Evolutionary conservation across 257 asterid genomes (phyloP).

Genomic region (Fraxinus anomala): DNA sequence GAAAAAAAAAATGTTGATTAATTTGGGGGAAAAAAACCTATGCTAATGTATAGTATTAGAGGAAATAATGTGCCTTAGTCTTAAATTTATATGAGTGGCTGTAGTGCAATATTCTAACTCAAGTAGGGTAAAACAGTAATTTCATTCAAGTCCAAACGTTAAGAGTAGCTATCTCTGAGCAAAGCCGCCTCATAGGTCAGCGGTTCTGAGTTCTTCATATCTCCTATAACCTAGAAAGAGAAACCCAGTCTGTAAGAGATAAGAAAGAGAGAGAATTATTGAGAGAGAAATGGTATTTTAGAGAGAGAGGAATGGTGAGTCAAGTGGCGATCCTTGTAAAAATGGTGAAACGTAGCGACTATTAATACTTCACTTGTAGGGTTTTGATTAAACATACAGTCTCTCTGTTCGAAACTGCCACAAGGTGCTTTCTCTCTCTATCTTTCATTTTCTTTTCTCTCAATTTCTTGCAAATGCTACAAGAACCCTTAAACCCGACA

Average conservation of each 20-base stretch:
- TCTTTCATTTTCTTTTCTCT: not conserved
- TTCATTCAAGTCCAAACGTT: constrained; percentile 33
- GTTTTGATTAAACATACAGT: constrained; percentile 37
- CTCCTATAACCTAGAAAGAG: constrained; percentile 31
- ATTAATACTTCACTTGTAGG: constrained; percentile 35
- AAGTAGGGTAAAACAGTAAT: constrained; percentile 50
- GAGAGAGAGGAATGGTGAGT: not conserved
- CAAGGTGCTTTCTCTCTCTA: constrained; percentile 24
- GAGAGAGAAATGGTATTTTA: not conserved
- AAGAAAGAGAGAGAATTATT: constrained; percentile 20
- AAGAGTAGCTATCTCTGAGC: constrained; percentile 47
- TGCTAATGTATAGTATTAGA: too few relatives aligned
- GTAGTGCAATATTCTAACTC: constrained; percentile 25
- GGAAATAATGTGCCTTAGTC: too few relatives aligned
- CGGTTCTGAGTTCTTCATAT: constrained; percentile 26
- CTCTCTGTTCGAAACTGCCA: constrained; percentile 23
- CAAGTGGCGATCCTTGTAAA: not conserved
- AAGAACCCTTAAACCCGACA: constrained; percentile 52
- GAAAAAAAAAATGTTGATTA: too few relatives aligned
- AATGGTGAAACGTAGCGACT: constrained; percentile 32
- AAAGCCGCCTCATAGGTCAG: constrained; percentile 68
- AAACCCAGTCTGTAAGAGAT: constrained; percentile 10
- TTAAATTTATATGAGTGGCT: constrained; percentile 20
- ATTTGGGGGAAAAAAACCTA: too few relatives aligned
- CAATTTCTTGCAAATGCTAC: constrained; percentile 12